These are phyloP conservation scores for Fraxinus anomala DNA, from an alignment of 257 asterid genomes.

Conservation along the genomic window DNA sequence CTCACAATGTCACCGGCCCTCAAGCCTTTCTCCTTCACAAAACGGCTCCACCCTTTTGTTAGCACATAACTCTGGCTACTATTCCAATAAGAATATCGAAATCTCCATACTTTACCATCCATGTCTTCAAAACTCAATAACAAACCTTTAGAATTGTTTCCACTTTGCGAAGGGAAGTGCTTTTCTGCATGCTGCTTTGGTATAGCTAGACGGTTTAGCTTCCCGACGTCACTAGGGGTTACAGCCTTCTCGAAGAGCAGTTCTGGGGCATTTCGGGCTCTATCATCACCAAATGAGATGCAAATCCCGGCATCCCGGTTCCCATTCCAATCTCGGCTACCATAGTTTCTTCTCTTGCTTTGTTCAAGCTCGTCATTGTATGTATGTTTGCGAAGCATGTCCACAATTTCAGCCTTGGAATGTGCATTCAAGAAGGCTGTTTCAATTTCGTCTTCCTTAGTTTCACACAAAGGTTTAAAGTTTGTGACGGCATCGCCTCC, in stretches of 20 bases:
- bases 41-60: slow-evolving; percentile 35
- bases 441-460: slow-evolving; percentile 31
- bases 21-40: slow-evolving; percentile 28
- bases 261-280: slow-evolving; percentile 19
- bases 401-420: slow-evolving; percentile 55
- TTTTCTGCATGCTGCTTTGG: slow-evolving; percentile 39
- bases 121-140: slow-evolving; percentile 25
- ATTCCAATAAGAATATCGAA: slow-evolving; percentile 13
- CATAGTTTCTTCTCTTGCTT: slow-evolving; percentile 28
- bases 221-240: slow-evolving; percentile 45
- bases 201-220: slow-evolving; percentile 39
- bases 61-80: slow-evolving; percentile 33
- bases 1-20: slow-evolving; percentile 28
- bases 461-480: slow-evolving; percentile 47
- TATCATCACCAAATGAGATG: slow-evolving; percentile 1
- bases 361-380: slow-evolving; percentile 47
- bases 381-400: slow-evolving; percentile 53
- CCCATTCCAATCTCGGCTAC: too few species aligned
- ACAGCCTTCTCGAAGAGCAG: slow-evolving; percentile 38
- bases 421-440: slow-evolving; percentile 38
- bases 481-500: slow-evolving; percentile 69
- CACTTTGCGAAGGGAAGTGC: slow-evolving; percentile 27
- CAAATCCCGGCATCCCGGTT: neutral
- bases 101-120: slow-evolving; percentile 27
- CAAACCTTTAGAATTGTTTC: slow-evolving; percentile 13